These are phyloP conservation scores for Daldinia sp. DNA, from an alignment of 2,329 filamentous ascomycete genomes.

Conservation along the genomic window DNA sequence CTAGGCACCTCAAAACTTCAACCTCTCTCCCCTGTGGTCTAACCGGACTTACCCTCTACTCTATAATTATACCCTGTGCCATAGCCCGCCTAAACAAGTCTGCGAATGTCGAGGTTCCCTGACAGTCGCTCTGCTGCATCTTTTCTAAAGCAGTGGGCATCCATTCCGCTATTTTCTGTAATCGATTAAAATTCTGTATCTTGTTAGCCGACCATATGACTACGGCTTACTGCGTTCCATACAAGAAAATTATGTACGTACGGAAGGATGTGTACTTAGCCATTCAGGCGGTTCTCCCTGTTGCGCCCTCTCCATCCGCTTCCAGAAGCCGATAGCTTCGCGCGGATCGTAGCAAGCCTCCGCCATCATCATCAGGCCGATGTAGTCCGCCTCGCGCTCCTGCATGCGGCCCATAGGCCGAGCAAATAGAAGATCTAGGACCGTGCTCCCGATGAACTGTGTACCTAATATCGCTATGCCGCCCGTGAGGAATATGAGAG, in stretches of 20 bases:
- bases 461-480: slow-evolving; percentile 58
- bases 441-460: slow-evolving; percentile 58
- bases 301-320: slow-evolving; percentile 69
- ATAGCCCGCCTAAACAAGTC: slow-evolving; percentile 64
- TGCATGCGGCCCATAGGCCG: slow-evolving; percentile 77
- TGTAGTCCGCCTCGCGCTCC: slow-evolving; percentile 83
- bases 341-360: slow-evolving; percentile 81
- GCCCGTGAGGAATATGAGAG: slow-evolving; percentile 62
- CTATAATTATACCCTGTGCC: slow-evolving; percentile 53
- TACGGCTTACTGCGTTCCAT: background rate
- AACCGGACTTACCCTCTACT: slow-evolving; percentile 20
- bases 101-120: slow-evolving; percentile 64
- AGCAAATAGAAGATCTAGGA: slow-evolving; percentile 73
- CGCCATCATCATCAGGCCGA: slow-evolving; percentile 85
- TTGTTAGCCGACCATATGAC: slow-evolving; percentile 27
- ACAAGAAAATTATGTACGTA: slow-evolving; percentile 53
- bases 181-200: slow-evolving; percentile 68
- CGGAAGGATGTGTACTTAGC: slow-evolving; percentile 81
- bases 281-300: slow-evolving; percentile 73
- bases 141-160: slow-evolving; percentile 68
- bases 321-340: slow-evolving; percentile 75
- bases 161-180: slow-evolving; percentile 75
- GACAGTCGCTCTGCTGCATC: slow-evolving; percentile 66
- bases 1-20: background rate
- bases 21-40: background rate